Evolutionary conservation across 306 rosid species (phyloP).

Genomic region (Alnus rubra): DNA sequence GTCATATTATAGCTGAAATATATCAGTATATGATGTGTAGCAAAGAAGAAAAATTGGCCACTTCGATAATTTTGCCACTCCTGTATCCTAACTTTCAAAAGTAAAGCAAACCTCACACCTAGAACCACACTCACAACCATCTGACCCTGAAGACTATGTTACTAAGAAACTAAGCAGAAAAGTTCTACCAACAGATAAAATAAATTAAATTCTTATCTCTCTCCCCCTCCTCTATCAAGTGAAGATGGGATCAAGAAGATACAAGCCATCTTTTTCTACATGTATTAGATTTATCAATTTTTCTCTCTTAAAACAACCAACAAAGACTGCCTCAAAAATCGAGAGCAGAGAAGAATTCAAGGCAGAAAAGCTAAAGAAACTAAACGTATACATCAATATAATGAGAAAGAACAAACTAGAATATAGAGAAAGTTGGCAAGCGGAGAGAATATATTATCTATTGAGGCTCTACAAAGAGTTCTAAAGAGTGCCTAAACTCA

Average conservation of each 20-base stretch:
- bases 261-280: background rate
- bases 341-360: background rate
- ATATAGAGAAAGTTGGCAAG: background rate
- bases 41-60: background rate
- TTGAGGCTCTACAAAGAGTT: background rate
- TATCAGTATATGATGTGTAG: background rate
- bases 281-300: background rate
- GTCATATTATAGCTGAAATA: background rate
- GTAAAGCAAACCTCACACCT: background rate
- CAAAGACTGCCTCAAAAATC: background rate
- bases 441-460: background rate
- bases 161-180: background rate
- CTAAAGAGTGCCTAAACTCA: background rate
- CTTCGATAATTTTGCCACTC: background rate
- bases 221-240: background rate
- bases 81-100: background rate
- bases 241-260: background rate
- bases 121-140: background rate
- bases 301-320: background rate
- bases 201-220: background rate
- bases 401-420: background rate
- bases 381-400: background rate
- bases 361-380: background rate
- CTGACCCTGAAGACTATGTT: background rate
- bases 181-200: background rate